These are phyloP conservation scores for Teunomyces panamensis DNA, from an alignment of 805 yeast species.

Conservation along the genomic window DNA sequence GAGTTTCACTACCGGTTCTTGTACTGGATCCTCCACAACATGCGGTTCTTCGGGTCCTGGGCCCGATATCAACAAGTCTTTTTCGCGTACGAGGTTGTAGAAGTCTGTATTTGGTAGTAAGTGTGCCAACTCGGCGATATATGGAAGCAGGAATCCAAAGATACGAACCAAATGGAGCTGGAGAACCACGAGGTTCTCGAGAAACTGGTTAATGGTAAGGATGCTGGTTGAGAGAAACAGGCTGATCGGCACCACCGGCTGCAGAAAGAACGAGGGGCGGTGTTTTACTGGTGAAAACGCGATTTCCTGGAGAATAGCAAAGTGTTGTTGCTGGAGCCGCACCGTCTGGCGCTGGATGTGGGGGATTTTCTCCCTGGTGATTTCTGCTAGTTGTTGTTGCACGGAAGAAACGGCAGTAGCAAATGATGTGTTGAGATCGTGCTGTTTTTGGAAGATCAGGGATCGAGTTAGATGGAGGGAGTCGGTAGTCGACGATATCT, in stretches of 20 bases:
- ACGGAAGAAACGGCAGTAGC: neutral
- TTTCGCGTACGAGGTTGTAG: conserved; percentile 30
- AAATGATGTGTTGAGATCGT: neutral
- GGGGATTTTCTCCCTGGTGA: conserved; percentile 8
- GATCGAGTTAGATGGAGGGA: neutral
- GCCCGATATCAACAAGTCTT: conserved; percentile 27
- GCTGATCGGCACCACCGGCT: conserved; percentile 25
- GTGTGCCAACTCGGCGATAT: conserved; percentile 14
- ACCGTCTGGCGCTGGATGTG: conserved; percentile 25
- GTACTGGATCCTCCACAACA: conserved; percentile 8
- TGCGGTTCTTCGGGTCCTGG: conserved; percentile 7
- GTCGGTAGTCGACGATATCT: neutral
- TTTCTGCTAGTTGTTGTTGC: neutral
- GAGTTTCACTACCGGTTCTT: conserved; percentile 25
- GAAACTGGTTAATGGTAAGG: conserved; percentile 17
- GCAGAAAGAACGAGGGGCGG: conserved; percentile 17
- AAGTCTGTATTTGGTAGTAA: conserved; percentile 22
- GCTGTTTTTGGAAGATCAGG: neutral
- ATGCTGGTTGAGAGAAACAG: conserved; percentile 27
- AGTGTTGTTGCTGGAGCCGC: conserved; percentile 21
- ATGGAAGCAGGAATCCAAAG: conserved; percentile 16
- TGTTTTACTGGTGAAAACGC: conserved; percentile 12
- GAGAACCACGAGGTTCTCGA: conserved; percentile 20
- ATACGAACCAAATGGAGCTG: conserved; percentile 14
- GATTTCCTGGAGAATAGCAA: conserved; percentile 24